Conservation (phyloP, 1,139 yeast genomes). For the Kazachstania sp. region DNA sequence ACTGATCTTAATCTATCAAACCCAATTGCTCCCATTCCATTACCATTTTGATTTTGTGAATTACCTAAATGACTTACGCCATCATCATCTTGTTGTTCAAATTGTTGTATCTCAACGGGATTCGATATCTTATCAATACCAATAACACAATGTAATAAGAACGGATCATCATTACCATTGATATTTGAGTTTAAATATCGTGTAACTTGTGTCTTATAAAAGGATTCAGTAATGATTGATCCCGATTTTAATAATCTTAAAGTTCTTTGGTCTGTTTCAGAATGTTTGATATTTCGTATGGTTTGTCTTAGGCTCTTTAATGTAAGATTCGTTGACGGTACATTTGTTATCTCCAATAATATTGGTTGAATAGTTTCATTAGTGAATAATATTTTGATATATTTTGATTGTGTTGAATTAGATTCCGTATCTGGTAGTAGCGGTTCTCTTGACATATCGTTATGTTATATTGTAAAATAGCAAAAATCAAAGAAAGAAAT, state of each 20-base stretch:
- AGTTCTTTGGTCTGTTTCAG: constrained; percentile 40
- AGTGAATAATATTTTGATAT: constrained; percentile 45
- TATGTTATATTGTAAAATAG: neutral
- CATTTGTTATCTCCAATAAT: constrained; percentile 33
- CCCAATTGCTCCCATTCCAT: constrained; percentile 73
- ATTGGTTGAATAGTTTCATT: constrained; percentile 40
- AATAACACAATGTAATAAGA: constrained; percentile 72
- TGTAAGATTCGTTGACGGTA: constrained; percentile 31
- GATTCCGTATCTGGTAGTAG: constrained; percentile 2
- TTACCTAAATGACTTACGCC: constrained; percentile 29
- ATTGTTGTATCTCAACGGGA: constrained; percentile 49
- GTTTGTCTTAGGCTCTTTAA: constrained; percentile 39
- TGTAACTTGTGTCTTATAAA: neutral
- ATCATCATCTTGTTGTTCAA: constrained; percentile 48
- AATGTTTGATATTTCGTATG: constrained; percentile 35
- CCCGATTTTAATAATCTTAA: constrained; percentile 71
- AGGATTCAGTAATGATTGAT: constrained; percentile 47
- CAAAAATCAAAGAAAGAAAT: neutral
- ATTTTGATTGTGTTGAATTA: constrained; percentile 10
- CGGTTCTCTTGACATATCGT: constrained; percentile 8
- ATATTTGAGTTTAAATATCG: constrained; percentile 1
- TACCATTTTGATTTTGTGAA: constrained; percentile 22
- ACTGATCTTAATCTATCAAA: constrained; percentile 76
- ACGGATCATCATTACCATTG: constrained; percentile 6
- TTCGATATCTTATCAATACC: constrained; percentile 54